A percentile compares a stretch with the other conserved stretches of the same genome.
Evolutionary conservation across 371 early-diverging fungal species (phyloP).

Genomic region (Syncephalastrum monosporum): DNA sequence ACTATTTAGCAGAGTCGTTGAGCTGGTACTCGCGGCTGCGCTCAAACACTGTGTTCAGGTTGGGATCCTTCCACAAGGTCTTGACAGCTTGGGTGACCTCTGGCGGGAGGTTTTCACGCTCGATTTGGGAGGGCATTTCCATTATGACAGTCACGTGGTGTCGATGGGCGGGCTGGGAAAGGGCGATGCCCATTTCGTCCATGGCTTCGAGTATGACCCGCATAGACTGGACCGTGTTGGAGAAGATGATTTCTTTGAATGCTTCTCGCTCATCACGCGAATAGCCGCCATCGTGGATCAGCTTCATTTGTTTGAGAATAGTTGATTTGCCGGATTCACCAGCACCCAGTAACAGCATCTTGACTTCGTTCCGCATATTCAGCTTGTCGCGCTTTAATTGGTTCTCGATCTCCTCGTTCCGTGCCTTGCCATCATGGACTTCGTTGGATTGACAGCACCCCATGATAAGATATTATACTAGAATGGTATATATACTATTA

Average conservation of each 20-base stretch:
- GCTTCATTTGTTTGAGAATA: constrained; percentile 95
- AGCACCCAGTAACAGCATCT: constrained; percentile 73
- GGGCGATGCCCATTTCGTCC: constrained; percentile 74
- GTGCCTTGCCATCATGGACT: constrained; percentile 71
- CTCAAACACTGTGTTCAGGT: constrained; percentile 72
- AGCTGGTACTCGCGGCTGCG: constrained; percentile 88
- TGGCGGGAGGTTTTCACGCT: constrained; percentile 62
- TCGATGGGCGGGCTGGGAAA: constrained; percentile 61
- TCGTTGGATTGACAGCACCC: constrained; percentile 84
- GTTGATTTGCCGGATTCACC: constrained; percentile 98
- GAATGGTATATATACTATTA: constrained; percentile 5
- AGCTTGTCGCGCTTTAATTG: constrained; percentile 78
- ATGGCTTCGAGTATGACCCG: constrained; percentile 93
- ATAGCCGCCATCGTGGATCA: constrained; percentile 94
- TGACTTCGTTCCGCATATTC: constrained; percentile 83
- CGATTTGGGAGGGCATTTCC: constrained; percentile 78
- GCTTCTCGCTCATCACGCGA: constrained; percentile 81
- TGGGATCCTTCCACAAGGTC: constrained; percentile 77
- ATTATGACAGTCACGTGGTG: constrained; percentile 49
- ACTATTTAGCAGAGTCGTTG: constrained; percentile 84
- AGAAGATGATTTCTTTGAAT: constrained; percentile 92
- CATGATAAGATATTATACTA: constrained; percentile 49
- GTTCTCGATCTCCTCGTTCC: constrained; percentile 87
- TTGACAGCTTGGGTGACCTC: constrained; percentile 76
- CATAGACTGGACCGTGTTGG: constrained; percentile 94